Evolutionary conservation across 352 stramenopile species (phyloP), one percentile per base, ranked within the genome.

Genomic region (Globisporangium parvum): DNA sequence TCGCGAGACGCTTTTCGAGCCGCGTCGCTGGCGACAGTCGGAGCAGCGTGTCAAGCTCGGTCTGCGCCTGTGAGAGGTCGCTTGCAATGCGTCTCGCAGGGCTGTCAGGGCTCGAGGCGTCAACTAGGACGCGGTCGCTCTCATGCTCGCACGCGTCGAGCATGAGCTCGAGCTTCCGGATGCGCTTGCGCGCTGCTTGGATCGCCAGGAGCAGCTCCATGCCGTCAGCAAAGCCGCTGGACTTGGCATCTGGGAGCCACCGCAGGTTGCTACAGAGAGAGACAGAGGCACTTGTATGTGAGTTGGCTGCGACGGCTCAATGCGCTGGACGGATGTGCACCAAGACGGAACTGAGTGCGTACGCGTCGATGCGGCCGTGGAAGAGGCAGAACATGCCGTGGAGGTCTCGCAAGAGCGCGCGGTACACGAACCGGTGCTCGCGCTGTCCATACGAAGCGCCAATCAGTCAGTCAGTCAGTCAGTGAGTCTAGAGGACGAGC

Each of bases 311-410:
- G n/a, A n/a, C n/a, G n/a, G n/a, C n/a, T n/a, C n/a, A n/a, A n/a
- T n/a, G n/a, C n/a, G n/a, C n/a, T n/a, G n/a, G n/a, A n/a, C n/a
- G n/a, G n/a, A n/a, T n/a, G n/a, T n/a, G n/a, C n/a, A n/a, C n/a
- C n/a, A n/a, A n/a, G n/a, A n/a, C n/a, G n/a, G n/a, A n/a, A n/a
- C n/a, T n/a, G n/a, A n/a, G n/a, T n/a, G n/a, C 40, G 17, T 56
- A 83, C 63, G 59, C 68, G 20, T 81, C 70, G 44, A 88, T 69
- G n/a, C 49, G 69, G 1, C 73, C 75, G 51, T 85, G 60, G 42
- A 88, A 82, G 18, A 87, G 55, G 9, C 75, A 59, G 39, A 88
- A 82, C 33, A 73, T 66, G 41, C 62, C 63, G 63, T 88, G 80
- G 35, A 85, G 45, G 3, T 75, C 57, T n/a, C 59, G 57, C 14